phyloP scores from a whole-genome alignment of 176 grass and related monocot species.

The Oryza coarctata region DNA sequence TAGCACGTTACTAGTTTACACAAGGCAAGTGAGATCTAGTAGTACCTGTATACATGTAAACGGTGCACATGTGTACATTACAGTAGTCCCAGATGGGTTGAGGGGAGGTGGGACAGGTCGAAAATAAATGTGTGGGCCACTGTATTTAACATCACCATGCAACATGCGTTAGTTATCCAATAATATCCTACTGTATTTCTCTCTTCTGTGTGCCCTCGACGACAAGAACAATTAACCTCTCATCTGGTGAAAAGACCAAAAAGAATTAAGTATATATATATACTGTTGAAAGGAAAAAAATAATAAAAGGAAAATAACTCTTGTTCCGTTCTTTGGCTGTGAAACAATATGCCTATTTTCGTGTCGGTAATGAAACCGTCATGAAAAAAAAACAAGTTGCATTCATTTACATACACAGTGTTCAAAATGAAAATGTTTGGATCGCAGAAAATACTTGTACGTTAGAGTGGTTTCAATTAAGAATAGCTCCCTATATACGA shows the following conservation, averaged over 20 bases:
- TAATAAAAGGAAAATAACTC: not conserved
- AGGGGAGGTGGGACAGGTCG: not conserved
- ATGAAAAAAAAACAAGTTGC: too few species aligned
- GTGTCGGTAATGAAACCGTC: too few species aligned
- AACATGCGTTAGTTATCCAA: constrained; percentile 11
- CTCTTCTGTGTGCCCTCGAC: not conserved
- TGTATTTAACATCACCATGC: not conserved
- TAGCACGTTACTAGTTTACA: not conserved
- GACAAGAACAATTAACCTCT: not conserved
- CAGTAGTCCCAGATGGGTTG: not conserved
- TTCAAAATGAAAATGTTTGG: too few species aligned
- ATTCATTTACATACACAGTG: too few species aligned
- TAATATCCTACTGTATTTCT: not conserved
- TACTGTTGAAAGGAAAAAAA: not conserved
- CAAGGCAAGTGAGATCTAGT: not conserved
- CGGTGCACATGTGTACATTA: constrained; percentile 2
- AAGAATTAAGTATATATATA: too few species aligned
- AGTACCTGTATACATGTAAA: not conserved
- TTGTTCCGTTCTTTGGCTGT: too few species aligned
- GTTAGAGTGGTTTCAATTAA: too few species aligned
- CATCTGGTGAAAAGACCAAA: not conserved
- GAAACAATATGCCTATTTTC: too few species aligned
- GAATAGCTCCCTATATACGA: too few species aligned
- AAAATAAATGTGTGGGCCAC: constrained; percentile 8
- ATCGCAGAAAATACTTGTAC: too few species aligned